These are phyloP conservation scores for Myxozyma nipponensis DNA, from an alignment of 805 yeast species.

Conservation along the genomic window DNA sequence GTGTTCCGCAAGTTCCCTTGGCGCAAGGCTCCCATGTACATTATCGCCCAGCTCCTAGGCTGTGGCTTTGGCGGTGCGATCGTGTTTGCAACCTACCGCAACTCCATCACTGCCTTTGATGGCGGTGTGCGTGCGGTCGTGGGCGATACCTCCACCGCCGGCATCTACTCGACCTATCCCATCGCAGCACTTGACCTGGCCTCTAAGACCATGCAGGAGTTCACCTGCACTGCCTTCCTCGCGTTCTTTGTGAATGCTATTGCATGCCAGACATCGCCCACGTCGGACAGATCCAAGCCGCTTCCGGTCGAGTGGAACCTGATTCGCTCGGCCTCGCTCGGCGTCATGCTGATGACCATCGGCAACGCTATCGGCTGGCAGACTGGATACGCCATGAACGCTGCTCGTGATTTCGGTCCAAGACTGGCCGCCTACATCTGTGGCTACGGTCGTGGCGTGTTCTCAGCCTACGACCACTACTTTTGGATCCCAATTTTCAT, in stretches of 20 bases:
- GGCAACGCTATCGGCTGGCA: conserved; percentile 50
- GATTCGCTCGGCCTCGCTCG: conserved; percentile 44
- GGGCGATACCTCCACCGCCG: conserved; percentile 41
- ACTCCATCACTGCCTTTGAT: conserved; percentile 41
- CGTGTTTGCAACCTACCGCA: conserved; percentile 45
- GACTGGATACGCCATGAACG: conserved; percentile 54
- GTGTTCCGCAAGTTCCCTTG: conserved; percentile 52
- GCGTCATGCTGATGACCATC: conserved; percentile 41
- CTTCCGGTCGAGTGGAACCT: conserved; percentile 24
- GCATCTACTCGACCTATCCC: conserved; percentile 49
- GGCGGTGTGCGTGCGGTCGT: conserved; percentile 37
- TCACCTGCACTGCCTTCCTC: conserved; percentile 45
- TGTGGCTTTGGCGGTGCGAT: conserved; percentile 47
- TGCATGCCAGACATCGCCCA: conserved; percentile 14
- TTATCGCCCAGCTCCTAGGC: conserved; percentile 49
- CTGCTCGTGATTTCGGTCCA: conserved; percentile 56
- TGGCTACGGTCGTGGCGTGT: conserved; percentile 44
- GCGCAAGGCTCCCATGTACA: conserved; percentile 45
- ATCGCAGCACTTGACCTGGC: conserved; percentile 40
- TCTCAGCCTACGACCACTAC: conserved; percentile 41
- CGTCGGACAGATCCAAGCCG: not conserved
- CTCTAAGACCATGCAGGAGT: conserved; percentile 49
- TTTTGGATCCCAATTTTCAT: conserved; percentile 54
- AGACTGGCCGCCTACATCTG: conserved; percentile 47
- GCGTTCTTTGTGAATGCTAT: conserved; percentile 49